Evolutionary conservation across 2,329 filamentous ascomycete species (phyloP), one percentile per base, ranked within the genome.

Genomic region (Akanthomyces dipterigenus): DNA sequence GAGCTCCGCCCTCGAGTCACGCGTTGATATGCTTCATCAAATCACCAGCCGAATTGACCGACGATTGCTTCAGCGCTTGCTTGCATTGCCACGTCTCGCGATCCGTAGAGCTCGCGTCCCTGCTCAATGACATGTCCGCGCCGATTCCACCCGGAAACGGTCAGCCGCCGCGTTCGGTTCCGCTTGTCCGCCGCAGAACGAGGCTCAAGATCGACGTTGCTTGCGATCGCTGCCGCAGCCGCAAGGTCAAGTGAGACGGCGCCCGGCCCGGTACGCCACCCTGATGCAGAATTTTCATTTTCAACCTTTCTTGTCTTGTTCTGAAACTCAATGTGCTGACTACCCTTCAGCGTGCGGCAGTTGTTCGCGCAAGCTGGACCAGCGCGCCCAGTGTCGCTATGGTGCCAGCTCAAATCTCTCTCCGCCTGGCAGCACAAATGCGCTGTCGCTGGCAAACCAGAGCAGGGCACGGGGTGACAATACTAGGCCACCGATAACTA

Each of bases 171-270:
- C 48, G 36, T 16, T 11, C 46, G 2, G 18, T 43, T 24, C 40
- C 28, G 11, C 26, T 18, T 11, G 43, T 24, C 16, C 60, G 48
- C 18, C 63, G 65, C 61, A 65, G 65, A 38, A 78, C 78, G 63
- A 70, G 76, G n/a, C 71, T 76, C 58, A 78, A 78, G 63, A 76
- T 78, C 26, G 70, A 76, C 36, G 69, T 78, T 11, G 77, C 77
- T 3, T 79, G 77, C 62, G 72, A 78, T 54, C 71, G 71, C 5
- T 79, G 77, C 62, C 72, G 77, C 12, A 64, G 65, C 5, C 73
- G 72, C 59, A 79, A 79, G 65, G 70, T 77, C 49, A 75, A 75
- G 53, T 78, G 76, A 45, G 76, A 78, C 61, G 76, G 76, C 42
- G 66, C 67, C 16, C 71, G 75, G 38, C 73, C 74, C 62, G 69